phyloP scores from a whole-genome alignment of 1,284 basidiomycete species.

The Ceratobasidium theobromae region DNA sequence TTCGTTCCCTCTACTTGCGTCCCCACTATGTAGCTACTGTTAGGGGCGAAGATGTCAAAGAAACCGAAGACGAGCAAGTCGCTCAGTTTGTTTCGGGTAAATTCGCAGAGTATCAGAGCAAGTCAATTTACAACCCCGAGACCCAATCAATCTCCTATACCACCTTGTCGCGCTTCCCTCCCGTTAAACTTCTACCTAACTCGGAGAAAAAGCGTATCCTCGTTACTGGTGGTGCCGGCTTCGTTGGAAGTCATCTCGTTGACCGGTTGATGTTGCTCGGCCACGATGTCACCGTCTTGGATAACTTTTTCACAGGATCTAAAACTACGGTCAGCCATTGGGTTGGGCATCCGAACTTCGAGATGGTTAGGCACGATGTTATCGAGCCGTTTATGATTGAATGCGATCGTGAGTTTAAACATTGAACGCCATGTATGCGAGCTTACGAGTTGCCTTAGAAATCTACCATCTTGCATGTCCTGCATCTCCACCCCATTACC shows the following conservation, averaged over 20 bases:
- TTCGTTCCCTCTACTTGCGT: conserved; percentile 84
- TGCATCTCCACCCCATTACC: conserved; percentile 93
- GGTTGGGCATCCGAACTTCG: conserved; percentile 98
- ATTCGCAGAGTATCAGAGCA: conserved; percentile 65
- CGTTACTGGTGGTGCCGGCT: conserved; percentile 94
- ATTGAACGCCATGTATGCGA: conserved; percentile 15
- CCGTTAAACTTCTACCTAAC: conserved; percentile 82
- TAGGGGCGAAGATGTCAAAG: conserved; percentile 45
- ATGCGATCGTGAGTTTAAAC: conserved; percentile 78
- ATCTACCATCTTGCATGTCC: conserved; percentile 97
- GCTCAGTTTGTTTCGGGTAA: conserved; percentile 57
- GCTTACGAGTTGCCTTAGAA: conserved; percentile 52
- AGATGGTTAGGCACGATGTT: conserved; percentile 95
- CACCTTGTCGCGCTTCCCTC: conserved; percentile 85
- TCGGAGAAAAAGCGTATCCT: conserved; percentile 83
- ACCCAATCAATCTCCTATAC: conserved; percentile 85
- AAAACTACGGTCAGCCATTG: conserved; percentile 93
- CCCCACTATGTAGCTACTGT: conserved; percentile 67
- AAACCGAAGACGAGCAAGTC: conserved; percentile 44
- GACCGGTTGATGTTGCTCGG: conserved; percentile 97
- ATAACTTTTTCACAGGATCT: conserved; percentile 98
- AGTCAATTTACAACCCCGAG: conserved; percentile 80
- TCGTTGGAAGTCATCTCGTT: conserved; percentile 96
- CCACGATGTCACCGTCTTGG: conserved; percentile 95
- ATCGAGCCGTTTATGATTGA: conserved; percentile 97